Percentiles rank a stretch among this genome's conserved stretches.
Evolutionary conservation across 2,329 filamentous ascomycete genomes (phyloP).

Genomic region (Penicillium frequentans): DNA sequence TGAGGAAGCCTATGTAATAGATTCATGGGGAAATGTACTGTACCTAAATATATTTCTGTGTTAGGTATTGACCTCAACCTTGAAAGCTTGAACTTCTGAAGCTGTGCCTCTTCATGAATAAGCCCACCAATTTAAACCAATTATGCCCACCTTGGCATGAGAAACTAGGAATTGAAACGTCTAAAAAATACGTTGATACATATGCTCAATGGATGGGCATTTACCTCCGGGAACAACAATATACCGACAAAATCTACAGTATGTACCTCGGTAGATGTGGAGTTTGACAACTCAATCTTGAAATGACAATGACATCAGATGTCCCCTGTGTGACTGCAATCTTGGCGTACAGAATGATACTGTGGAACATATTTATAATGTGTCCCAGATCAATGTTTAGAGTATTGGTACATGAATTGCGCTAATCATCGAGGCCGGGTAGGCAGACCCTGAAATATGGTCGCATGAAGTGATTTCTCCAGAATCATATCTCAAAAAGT

Average conservation of each 20-base stretch:
- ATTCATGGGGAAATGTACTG: no score
- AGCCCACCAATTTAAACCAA: no score
- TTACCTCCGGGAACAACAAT: not conserved
- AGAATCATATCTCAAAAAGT: not conserved
- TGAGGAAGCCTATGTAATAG: no score
- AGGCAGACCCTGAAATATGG: not conserved
- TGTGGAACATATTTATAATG: not conserved
- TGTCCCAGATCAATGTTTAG: not conserved
- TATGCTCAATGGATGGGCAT: no score
- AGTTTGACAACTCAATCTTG: not conserved
- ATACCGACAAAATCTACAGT: not conserved
- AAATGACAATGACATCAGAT: not conserved
- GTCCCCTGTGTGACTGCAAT: not conserved
- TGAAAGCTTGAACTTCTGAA: no score
- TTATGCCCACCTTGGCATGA: no score
- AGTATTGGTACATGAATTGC: not conserved
- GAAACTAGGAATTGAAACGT: no score
- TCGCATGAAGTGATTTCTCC: not conserved
- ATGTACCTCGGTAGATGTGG: not conserved
- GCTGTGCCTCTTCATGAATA: no score
- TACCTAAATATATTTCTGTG: no score
- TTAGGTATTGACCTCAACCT: no score
- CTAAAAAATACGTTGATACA: no score
- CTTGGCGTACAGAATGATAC: not conserved
- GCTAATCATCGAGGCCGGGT: not conserved